A percentile compares a stretch with the other conserved stretches of the same genome.
Evolutionary conservation across 2,329 filamentous ascomycete genomes (phyloP).

Genomic region (Penicillium sp.): DNA sequence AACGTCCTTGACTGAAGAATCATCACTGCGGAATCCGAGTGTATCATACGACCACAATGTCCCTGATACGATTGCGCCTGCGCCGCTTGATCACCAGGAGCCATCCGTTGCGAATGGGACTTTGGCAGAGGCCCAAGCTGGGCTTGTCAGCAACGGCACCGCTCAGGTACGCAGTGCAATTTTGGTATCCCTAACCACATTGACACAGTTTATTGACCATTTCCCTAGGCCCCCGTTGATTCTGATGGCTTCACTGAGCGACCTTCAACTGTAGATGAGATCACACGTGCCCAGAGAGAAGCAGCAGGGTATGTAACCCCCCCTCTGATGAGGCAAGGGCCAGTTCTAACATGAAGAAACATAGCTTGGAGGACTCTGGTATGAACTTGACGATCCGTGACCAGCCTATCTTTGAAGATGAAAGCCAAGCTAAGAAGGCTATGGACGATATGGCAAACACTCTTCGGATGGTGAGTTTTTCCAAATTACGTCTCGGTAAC

Average conservation of each 20-base stretch:
- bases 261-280: constrained; percentile 52
- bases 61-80: constrained; percentile 27
- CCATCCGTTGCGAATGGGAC: constrained; percentile 39
- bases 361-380: constrained; percentile 50
- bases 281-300: constrained; percentile 53
- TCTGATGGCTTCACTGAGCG: constrained; percentile 50
- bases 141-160: constrained; percentile 32
- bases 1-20: constrained; percentile 39
- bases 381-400: constrained; percentile 57
- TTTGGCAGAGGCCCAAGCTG: constrained; percentile 26
- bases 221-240: constrained; percentile 40
- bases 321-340: background rate
- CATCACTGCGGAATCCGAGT: constrained; percentile 34
- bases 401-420: constrained; percentile 57
- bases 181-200: background rate
- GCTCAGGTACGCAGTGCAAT: background rate
- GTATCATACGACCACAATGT: constrained; percentile 36
- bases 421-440: constrained; percentile 55
- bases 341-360: constrained; percentile 25
- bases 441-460: constrained; percentile 57
- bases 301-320: constrained; percentile 44
- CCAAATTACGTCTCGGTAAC: background rate
- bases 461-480: constrained; percentile 49
- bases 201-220: constrained; percentile 23
- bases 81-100: constrained; percentile 30